phyloP scores from a whole-genome alignment of 305 asterid genomes.

The Solanum hybrid region DNA sequence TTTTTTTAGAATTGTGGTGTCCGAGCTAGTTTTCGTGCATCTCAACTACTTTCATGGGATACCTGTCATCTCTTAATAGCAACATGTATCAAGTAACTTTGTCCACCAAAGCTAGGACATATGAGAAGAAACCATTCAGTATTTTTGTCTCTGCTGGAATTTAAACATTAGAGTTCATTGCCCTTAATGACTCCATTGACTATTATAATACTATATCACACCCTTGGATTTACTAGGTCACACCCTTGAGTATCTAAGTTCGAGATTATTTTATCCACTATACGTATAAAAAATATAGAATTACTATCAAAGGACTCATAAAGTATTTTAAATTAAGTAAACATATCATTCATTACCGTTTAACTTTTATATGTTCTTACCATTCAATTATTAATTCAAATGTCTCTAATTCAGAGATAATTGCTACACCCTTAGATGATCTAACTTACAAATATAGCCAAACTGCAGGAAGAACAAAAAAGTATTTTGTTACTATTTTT shows the following conservation, averaged over 20 bases:
- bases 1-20: background rate
- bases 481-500: background rate
- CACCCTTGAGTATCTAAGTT: background rate
- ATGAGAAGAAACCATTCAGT: accelerated
- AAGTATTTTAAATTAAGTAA: no score
- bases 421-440: no score
- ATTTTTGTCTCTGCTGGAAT: background rate
- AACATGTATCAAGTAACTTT: background rate
- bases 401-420: no score
- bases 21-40: accelerated
- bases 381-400: background rate
- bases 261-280: no score
- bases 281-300: no score
- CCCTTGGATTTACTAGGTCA: no score
- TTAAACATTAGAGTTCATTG: no score
- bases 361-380: background rate
- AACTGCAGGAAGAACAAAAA: background rate
- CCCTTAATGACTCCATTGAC: background rate
- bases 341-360: background rate
- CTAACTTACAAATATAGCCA: background rate
- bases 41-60: background rate
- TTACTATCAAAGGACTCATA: no score
- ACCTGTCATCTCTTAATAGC: background rate
- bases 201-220: background rate
- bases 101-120: background rate